Conservation (phyloP, 2,329 filamentous ascomycete species). For the Apiospora koreana region DNA sequence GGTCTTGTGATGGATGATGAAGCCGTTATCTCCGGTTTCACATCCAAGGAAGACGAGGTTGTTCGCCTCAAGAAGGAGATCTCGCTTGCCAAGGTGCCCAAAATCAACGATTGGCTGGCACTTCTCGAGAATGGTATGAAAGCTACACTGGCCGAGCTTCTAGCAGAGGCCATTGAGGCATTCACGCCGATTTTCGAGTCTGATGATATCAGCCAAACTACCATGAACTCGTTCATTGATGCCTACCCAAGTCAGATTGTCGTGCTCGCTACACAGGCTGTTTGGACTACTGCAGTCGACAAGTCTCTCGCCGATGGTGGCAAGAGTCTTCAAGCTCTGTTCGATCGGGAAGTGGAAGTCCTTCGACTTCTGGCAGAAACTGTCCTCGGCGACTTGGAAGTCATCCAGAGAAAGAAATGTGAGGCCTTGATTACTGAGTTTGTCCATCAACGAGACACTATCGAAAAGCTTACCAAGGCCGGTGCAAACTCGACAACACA, state of each 20-base stretch:
- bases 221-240: slow-evolving; percentile 78
- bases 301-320: slow-evolving; percentile 73
- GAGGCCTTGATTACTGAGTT: slow-evolving; percentile 99
- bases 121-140: slow-evolving; percentile 94
- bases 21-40: slow-evolving; percentile 85
- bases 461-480: slow-evolving; percentile 78
- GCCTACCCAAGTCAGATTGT: slow-evolving; percentile 92
- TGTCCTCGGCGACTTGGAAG: slow-evolving; percentile 84
- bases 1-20: slow-evolving; percentile 92
- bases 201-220: slow-evolving; percentile 66
- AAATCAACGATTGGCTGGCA: slow-evolving; percentile 99
- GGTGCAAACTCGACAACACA: slow-evolving; percentile 77
- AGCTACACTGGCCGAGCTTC: slow-evolving; percentile 83
- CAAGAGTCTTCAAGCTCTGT: slow-evolving; percentile 66
- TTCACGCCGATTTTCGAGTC: slow-evolving; percentile 79
- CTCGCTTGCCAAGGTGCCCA: slow-evolving; percentile 87
- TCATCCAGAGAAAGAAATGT: slow-evolving; percentile 91
- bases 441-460: slow-evolving; percentile 93
- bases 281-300: slow-evolving; percentile 89
- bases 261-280: slow-evolving; percentile 89
- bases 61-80: slow-evolving; percentile 89
- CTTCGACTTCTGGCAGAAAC: slow-evolving; percentile 84
- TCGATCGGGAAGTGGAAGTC: slow-evolving; percentile 80
- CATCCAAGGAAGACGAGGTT: slow-evolving; percentile 91
- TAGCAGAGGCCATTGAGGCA: slow-evolving; percentile 81